A percentile compares a stretch with the other conserved stretches of the same genome.
Conservation (phyloP, 148 eudicot genomes). For the Rhododendron ferrugineum region DNA sequence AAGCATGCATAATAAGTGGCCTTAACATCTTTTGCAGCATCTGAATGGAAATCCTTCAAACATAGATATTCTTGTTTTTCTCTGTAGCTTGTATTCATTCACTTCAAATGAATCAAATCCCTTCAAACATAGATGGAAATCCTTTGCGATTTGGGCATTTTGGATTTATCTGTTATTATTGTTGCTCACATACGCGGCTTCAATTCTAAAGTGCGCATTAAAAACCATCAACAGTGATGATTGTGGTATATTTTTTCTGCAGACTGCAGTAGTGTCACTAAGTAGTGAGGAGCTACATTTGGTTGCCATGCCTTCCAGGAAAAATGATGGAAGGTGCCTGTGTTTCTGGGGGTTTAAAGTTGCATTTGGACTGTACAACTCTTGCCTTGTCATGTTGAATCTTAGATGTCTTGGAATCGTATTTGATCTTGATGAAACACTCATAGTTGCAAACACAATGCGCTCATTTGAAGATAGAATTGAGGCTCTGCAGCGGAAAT, state of each 20-base stretch:
- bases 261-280: constrained; percentile 74
- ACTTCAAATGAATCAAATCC: background rate
- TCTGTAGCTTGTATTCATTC: background rate
- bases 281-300: constrained; percentile 80
- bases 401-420: constrained; percentile 98
- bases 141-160: background rate
- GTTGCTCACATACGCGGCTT: background rate
- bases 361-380: constrained; percentile 55
- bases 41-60: background rate
- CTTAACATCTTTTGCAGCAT: background rate
- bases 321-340: constrained; percentile 34
- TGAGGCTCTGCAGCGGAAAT: constrained; percentile 75
- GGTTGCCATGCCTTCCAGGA: constrained; percentile 86
- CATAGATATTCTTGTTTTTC: background rate
- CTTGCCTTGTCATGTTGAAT: constrained; percentile 85
- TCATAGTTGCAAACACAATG: constrained; percentile 92
- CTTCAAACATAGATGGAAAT: background rate
- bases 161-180: background rate
- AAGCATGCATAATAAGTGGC: background rate
- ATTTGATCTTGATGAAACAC: constrained; percentile 97
- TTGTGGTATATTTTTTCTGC: constrained; percentile 7
- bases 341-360: constrained; percentile 90
- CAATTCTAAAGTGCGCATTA: background rate
- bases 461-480: constrained; percentile 96
- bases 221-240: background rate